Evolutionary conservation across 208 protist species (phyloP).

Genomic region (Trypanosoma rangeli): DNA sequence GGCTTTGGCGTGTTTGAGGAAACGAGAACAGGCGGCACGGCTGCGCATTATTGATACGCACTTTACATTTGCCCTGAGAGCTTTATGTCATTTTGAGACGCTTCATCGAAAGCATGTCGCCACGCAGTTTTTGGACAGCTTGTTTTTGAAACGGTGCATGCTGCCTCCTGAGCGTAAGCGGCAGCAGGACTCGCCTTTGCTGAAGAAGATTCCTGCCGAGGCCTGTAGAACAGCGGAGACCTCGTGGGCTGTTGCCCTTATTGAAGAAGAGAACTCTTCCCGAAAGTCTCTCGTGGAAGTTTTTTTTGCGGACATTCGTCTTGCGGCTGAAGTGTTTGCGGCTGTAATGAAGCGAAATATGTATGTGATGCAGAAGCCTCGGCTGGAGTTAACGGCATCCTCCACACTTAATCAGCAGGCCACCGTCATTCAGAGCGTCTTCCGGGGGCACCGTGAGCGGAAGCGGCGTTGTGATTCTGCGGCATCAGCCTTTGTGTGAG

Average conservation of each 20-base stretch:
- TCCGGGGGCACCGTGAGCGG: constrained; percentile 35
- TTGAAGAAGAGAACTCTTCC: constrained; percentile 14
- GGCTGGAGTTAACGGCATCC: neutral
- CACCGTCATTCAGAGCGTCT: constrained; percentile 44
- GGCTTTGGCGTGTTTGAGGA: neutral
- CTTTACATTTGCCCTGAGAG: constrained; percentile 4
- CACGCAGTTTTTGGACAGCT: constrained; percentile 39
- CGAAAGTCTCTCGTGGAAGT: constrained; percentile 18
- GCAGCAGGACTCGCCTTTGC: constrained; percentile 16
- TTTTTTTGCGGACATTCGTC: constrained; percentile 11
- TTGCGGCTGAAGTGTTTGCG: constrained; percentile 21
- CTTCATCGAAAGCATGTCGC: constrained; percentile 28
- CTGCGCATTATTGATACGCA: constrained; percentile 15
- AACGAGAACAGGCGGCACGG: constrained; percentile 25
- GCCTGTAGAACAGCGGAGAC: neutral
- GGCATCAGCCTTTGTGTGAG: neutral
- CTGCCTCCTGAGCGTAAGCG: constrained; percentile 36
- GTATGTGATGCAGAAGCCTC: constrained; percentile 1
- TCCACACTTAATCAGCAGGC: constrained; percentile 29
- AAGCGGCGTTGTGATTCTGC: neutral
- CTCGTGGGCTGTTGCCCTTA: neutral
- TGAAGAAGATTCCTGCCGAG: constrained; percentile 1
- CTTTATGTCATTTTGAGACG: constrained; percentile 17
- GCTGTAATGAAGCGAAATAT: constrained; percentile 33
- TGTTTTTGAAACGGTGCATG: constrained; percentile 50